Evolutionary conservation across 2,329 filamentous ascomycete species (phyloP), one percentile per base, ranked within the genome.

Genomic region (Nakataea oryzae): DNA sequence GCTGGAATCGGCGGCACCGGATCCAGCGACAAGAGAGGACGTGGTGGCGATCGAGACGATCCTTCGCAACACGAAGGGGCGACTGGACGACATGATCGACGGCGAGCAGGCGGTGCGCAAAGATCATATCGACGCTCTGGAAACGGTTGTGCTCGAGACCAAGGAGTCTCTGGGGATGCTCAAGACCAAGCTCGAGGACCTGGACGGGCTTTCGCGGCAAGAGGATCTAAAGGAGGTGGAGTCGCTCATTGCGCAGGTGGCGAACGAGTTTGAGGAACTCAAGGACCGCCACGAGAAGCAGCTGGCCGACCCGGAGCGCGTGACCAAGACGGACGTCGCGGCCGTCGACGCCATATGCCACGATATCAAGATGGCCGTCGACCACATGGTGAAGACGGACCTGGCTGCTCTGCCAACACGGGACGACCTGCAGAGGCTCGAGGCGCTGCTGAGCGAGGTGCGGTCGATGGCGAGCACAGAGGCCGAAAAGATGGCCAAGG

Each of bases 1-100:
- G 64, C n/a, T 71, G 67, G 62, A 65, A 47, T 41, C 73, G 63
- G 54, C 60, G 17, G 62, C 65, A 5, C 69, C 69, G 3, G 85
- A 86, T 50, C 72, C 80, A 2, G 86, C 88, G 7, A 86, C 81
- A 34, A 90, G 90, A 70, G 91, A 96, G 66, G 93, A 97, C 68
- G 90, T 93, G 0, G 86, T 93, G 64, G 91, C 91, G 13, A 93
- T 97, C 63, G 93, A 97, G 73, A 96, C 89, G 0, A 86, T 97
- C 59, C 81, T 97, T 14, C 86, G 89, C 55, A 96, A 96, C 71
- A 93, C 92, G 34, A 97, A 97, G 72, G 86, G 88, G 6, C 90
- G 90, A 58, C 78, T 97, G 12, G 93, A 97, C 63, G 92, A 96
- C 63, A 73, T 85, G 26, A 83, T 96, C 59, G 84, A 93, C 60